Evolutionary conservation across 2,329 filamentous ascomycete genomes (phyloP).

Genomic region (Cercospora sp.): DNA sequence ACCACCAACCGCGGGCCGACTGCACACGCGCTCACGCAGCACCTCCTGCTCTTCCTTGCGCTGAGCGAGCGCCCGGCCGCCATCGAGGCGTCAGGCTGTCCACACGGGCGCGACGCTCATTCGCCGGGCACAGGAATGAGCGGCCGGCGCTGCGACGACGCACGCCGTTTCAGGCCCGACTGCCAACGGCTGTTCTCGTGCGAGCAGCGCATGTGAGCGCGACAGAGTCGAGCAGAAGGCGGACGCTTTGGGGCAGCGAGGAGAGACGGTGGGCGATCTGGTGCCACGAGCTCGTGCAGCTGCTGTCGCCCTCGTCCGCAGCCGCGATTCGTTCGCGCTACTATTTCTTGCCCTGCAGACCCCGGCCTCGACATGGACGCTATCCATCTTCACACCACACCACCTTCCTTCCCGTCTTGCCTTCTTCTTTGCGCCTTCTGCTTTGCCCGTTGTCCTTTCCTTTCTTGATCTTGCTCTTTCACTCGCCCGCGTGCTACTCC

Average conservation of each 20-base stretch:
- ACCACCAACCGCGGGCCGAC: neutral
- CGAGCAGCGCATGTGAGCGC: conserved; percentile 16
- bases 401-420: neutral
- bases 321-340: conserved; percentile 8
- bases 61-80: conserved; percentile 9
- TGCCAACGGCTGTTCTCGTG: conserved; percentile 21
- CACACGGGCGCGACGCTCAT: conserved; percentile 13
- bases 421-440: conserved; percentile 8
- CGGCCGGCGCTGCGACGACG: conserved; percentile 9
- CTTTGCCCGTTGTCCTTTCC: conserved; percentile 14
- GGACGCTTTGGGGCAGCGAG: conserved; percentile 12
- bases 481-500: neutral
- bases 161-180: conserved; percentile 14
- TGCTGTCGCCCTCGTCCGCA: conserved; percentile 1
- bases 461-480: conserved; percentile 13
- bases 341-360: conserved; percentile 15
- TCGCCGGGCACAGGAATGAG: conserved; percentile 21
- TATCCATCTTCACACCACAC: conserved; percentile 11
- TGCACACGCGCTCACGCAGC: neutral
- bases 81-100: neutral
- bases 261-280: conserved; percentile 16
- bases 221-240: conserved; percentile 1
- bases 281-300: conserved; percentile 18
- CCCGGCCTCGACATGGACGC: neutral
- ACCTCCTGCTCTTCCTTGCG: conserved; percentile 16